Conservation (phyloP, 345 rosid genomes). For the Limnanthes douglasii region DNA sequence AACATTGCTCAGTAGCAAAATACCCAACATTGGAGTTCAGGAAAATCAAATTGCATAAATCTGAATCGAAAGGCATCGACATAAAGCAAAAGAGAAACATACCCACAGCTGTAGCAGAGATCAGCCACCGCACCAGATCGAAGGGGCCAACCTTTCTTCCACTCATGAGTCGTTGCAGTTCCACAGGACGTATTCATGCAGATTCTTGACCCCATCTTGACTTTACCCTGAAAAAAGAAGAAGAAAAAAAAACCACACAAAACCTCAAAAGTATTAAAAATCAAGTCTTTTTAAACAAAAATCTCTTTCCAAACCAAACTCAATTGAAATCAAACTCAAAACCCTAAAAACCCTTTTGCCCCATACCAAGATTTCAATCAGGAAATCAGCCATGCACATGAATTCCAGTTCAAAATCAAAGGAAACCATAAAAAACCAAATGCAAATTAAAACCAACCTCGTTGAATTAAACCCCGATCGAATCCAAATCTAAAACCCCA, state of each 20-base stretch:
- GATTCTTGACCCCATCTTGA: conserved; percentile 46
- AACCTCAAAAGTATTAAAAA: too few relatives aligned
- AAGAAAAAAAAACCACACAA: too few relatives aligned
- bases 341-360: conserved; percentile 11
- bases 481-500: not conserved
- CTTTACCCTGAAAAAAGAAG: too few relatives aligned
- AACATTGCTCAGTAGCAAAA: too few relatives aligned
- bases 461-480: conserved; percentile 1
- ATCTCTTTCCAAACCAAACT: too few relatives aligned
- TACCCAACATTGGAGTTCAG: too few relatives aligned
- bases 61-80: not conserved
- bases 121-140: conserved; percentile 67
- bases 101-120: conserved; percentile 91
- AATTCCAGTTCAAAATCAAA: too few relatives aligned
- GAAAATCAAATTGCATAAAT: conserved; percentile 5
- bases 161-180: conserved; percentile 30
- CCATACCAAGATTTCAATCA: not conserved
- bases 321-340: conserved; percentile 8
- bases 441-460: too few relatives aligned
- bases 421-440: too few relatives aligned
- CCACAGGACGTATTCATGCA: conserved; percentile 71
- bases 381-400: conserved; percentile 1
- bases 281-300: too few relatives aligned
- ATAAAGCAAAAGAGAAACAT: conserved; percentile 7
- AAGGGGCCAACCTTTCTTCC: conserved; percentile 84